Base-by-base conservation (phyloP, 352 stramenopile genomes). In the Phytopythium boreale region DNA sequence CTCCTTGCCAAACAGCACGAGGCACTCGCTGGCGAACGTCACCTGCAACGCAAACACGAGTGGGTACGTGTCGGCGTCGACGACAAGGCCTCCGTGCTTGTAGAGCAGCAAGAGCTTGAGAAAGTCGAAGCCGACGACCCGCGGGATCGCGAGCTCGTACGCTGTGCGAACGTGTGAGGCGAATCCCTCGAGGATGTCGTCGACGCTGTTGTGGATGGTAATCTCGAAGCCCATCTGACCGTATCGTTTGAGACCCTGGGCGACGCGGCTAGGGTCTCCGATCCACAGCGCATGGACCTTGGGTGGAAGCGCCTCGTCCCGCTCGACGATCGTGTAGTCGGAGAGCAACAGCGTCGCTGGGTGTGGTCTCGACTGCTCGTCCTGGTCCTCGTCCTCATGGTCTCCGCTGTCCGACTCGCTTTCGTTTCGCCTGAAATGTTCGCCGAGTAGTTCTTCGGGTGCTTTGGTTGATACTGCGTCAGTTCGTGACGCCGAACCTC, bases 91-190 rank as follows among this genome's bases (percentile, higher is more conserved):
- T 0, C 60, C 65, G 46, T 61, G 27, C 65, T 70, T 70, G 65
- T 70, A 70, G 5, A 70, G 36, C 15, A 70, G 6, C 27, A 59
- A 53, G 39, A 70, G 49, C 55, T 70, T 70, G 44, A 70, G 60
- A 12, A 70, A 67, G 46, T 70, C 65, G 46, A 47, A 61, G 19
- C 65, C 65, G 0, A 55, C 60, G 0, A 70, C 49, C 0, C 20
- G 26, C 2, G 65, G 65, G 22, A 70, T 49, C 0, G 65, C 59
- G 5, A 57, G 55, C 1, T 19, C 19, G 24, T 62, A 70, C 1
- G 46, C 65, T 11, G 20, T n/a, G 10, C 49, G 26, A 1, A 70
- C 60, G 15, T 58, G 36, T 1, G 59, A 53, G 0, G 50, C 52
- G 20, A 70, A 70, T 0, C 60, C 65, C 0, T 66, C 65, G 15